phyloP scores from a whole-genome alignment of 2,329 filamentous ascomycete species.

The Penicillium corylophilum region DNA sequence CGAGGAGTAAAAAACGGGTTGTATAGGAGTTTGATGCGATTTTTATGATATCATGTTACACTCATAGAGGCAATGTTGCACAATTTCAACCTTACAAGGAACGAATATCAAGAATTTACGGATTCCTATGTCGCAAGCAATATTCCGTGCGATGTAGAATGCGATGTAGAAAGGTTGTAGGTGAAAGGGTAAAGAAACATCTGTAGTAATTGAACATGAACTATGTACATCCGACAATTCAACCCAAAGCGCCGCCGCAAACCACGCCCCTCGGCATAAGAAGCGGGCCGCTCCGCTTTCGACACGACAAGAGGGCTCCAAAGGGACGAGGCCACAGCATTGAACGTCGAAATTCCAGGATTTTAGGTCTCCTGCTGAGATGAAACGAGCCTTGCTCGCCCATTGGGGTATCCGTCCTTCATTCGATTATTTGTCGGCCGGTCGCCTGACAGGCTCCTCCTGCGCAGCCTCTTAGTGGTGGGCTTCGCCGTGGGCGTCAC shows the following conservation, averaged over 20 bases:
- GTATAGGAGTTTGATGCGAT: constrained; percentile 11
- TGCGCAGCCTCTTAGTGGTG: constrained; percentile 53
- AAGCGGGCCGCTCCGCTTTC: constrained; percentile 7
- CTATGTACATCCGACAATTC: constrained; percentile 39
- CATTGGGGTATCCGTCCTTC: constrained; percentile 27
- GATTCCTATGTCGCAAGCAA: background rate
- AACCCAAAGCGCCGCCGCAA: constrained; percentile 33
- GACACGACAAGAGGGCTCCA: constrained; percentile 15
- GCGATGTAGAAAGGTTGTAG: background rate
- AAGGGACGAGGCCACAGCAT: constrained; percentile 5
- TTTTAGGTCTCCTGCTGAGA: constrained; percentile 13
- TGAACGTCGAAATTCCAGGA: constrained; percentile 8
- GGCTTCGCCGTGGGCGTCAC: constrained; percentile 50
- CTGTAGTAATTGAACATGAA: constrained; percentile 30
- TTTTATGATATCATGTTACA: constrained; percentile 28
- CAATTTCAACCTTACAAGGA: background rate
- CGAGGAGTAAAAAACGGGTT: constrained; percentile 32
- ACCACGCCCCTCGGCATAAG: constrained; percentile 4
- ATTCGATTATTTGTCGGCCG: constrained; percentile 14
- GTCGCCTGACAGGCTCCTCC: constrained; percentile 10
- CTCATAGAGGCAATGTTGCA: constrained; percentile 4
- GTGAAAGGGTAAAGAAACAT: constrained; percentile 18
- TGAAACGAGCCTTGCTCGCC: constrained; percentile 13
- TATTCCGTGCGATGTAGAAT: background rate
- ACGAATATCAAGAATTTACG: background rate